Evolutionary conservation across 2,329 filamentous ascomycete genomes (phyloP), one percentile per base, ranked within the genome.

Genomic region (Orbilia ellipsospora): DNA sequence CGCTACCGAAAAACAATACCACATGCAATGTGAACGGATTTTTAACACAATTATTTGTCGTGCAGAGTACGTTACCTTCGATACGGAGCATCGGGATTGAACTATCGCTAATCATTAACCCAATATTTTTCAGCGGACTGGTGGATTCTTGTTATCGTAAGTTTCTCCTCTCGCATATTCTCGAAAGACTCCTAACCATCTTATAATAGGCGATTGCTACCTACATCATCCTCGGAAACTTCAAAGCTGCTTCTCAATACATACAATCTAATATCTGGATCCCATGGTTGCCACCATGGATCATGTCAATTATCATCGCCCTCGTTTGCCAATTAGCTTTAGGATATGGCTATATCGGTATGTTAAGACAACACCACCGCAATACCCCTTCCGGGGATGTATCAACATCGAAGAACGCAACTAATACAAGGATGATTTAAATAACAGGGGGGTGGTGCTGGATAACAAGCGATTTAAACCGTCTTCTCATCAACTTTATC

Each of bases 1-100:
- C 80, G 7, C 77, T 76, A 16, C 79, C 79, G 0, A 54, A 77
- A 15, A 79, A 80, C 44, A 79, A 80, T 62, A 63, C 36, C 4
- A 83, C 83, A 70, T 84, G 83, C 76, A 81, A 77, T 66, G 82
- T 82, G 67, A 84, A 84, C 77, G 83, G 83, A 4, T 84, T 83
- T 77, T 81, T 83, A 79, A 82, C 82, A 1, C 82, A 84, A 67
- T 77, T 83, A 1, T 84, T 84, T 62, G 83, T 84, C 28, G 80
- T 84, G 0, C 83, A 84, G 74, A 84, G 81, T 82, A 78, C 36
- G 78, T 77, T 52, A 4, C 20, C 12, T 23, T 42, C 44, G 1
- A 12, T 51, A 44, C 2, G n/a, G 15, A 16, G 12, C 16, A 13
- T 16, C 7, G 42, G 1, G 42, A 20, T 45, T 15, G 15, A 26